These are phyloP conservation scores for Globisporangium apiculatum DNA, from an alignment of 352 stramenopile genomes.

Conservation along the genomic window DNA sequence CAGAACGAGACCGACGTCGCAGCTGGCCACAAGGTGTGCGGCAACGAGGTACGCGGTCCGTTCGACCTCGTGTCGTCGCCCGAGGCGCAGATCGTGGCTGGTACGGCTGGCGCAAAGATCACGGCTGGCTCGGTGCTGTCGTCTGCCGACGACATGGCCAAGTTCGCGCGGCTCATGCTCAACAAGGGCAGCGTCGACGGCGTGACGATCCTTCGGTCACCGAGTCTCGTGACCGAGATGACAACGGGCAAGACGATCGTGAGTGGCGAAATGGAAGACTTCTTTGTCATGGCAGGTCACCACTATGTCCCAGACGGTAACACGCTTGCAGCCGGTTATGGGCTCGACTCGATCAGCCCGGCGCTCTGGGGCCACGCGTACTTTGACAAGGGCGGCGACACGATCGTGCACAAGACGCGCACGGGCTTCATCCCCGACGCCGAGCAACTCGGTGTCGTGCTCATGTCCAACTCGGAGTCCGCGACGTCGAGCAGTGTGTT, in stretches of 20 bases:
- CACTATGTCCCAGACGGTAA: constrained; percentile 37
- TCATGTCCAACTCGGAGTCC: constrained; percentile 53
- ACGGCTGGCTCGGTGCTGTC: constrained; percentile 41
- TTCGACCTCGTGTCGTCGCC: constrained; percentile 28
- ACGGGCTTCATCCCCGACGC: constrained; percentile 39
- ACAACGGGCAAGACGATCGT: constrained; percentile 39
- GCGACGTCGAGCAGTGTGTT: constrained; percentile 22
- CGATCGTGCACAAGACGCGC: constrained; percentile 37
- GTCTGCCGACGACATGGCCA: constrained; percentile 45
- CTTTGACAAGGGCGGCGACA: constrained; percentile 63
- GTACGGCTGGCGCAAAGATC: constrained; percentile 18
- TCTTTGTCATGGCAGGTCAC: constrained; percentile 35
- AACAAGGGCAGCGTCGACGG: constrained; percentile 52
- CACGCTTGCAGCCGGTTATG: constrained; percentile 50
- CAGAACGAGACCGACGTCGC: constrained; percentile 19
- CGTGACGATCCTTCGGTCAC: constrained; percentile 33
- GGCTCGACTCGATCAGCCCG: constrained; percentile 46
- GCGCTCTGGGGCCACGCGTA: constrained; percentile 60
- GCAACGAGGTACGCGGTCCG: constrained; percentile 30
- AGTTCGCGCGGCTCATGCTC: constrained; percentile 40
- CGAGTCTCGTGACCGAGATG: constrained; percentile 40
- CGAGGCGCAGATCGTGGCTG: constrained; percentile 24
- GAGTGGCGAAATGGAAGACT: constrained; percentile 24
- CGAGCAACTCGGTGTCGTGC: constrained; percentile 37
- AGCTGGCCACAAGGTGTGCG: constrained; percentile 43